Percentiles rank a stretch among this genome's conserved stretches.
Conservation (phyloP, 2,329 filamentous ascomycete species). For the Xylariales sp. region DNA sequence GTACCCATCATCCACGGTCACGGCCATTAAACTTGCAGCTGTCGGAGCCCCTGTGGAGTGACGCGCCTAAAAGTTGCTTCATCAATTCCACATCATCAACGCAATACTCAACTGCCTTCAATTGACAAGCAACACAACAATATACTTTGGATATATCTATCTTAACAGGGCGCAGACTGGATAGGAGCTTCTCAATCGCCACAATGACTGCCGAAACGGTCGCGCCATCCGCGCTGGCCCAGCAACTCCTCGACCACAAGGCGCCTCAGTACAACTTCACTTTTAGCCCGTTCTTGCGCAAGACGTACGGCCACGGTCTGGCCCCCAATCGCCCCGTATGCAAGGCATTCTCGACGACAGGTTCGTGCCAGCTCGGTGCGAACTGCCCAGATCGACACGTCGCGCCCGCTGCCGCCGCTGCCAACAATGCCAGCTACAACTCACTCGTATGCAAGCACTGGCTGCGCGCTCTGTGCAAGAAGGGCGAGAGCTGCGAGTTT, state of each 20-base stretch:
- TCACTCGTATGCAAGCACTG: constrained; percentile 98
- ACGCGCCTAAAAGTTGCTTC: no score
- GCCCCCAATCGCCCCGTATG: constrained; percentile 76
- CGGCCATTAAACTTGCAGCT: no score
- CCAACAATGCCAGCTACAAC: constrained; percentile 54
- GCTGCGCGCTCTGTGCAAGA: constrained; percentile 95
- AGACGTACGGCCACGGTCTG: constrained; percentile 80
- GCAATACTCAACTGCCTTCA: no score
- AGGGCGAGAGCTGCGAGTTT: constrained; percentile 95
- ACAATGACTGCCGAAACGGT: constrained; percentile 17
- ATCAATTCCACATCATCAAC: no score
- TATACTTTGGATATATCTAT: no score
- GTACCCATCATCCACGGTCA: no score
- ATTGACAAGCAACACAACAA: no score
- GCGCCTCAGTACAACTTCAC: constrained; percentile 64
- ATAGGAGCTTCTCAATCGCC: constrained; percentile 22
- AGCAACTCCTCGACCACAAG: constrained; percentile 53
- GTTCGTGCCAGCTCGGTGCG: constrained; percentile 81
- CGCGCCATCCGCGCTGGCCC: constrained; percentile 27
- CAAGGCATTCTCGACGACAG: constrained; percentile 72
- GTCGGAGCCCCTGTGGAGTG: no score
- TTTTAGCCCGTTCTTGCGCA: constrained; percentile 80
- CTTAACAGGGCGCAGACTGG: background rate
- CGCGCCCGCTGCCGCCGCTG: constrained; percentile 31
- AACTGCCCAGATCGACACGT: constrained; percentile 82